Percentiles rank a stretch among this genome's conserved stretches.
Evolutionary conservation across 768 basidiomycete species (phyloP).

Genomic region (Saitozyma podzolica): DNA sequence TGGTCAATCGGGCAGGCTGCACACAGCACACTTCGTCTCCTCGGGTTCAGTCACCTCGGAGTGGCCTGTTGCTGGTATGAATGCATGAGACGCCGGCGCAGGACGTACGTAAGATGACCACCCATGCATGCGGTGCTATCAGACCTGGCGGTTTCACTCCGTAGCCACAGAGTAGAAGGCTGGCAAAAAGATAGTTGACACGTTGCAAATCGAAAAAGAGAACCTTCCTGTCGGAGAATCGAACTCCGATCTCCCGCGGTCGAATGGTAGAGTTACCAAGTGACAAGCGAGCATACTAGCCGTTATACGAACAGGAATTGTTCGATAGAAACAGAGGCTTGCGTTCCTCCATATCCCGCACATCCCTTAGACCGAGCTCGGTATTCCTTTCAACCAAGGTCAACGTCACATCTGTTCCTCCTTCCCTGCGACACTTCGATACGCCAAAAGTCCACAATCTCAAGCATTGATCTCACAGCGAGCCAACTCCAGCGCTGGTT

Average conservation of each 20-base stretch:
- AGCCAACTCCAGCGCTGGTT: no score
- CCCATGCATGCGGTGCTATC: not conserved
- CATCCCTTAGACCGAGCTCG: no score
- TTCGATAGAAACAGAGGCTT: no score
- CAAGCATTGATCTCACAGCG: no score
- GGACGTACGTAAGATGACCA: not conserved
- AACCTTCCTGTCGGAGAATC: conserved; percentile 15
- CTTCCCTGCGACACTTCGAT: no score
- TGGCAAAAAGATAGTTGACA: not conserved
- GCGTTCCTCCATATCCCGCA: no score
- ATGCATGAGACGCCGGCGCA: not conserved
- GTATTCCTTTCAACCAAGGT: not conserved
- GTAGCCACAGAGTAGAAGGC: not conserved
- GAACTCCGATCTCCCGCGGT: conserved; percentile 19
- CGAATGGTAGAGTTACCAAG: not conserved
- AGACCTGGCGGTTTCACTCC: not conserved
- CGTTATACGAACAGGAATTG: conserved; percentile 17
- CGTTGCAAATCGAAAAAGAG: not conserved
- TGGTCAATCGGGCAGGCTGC: no score
- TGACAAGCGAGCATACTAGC: conserved; percentile 22
- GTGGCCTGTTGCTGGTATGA: not conserved
- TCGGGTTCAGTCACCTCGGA: not conserved
- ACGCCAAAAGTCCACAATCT: no score
- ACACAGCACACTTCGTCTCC: no score
- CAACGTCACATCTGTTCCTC: not conserved